Evolutionary conservation across 2,329 filamentous ascomycete genomes (phyloP), one percentile per base, ranked within the genome.

Genomic region (Graphiopsis chlorocephala): DNA sequence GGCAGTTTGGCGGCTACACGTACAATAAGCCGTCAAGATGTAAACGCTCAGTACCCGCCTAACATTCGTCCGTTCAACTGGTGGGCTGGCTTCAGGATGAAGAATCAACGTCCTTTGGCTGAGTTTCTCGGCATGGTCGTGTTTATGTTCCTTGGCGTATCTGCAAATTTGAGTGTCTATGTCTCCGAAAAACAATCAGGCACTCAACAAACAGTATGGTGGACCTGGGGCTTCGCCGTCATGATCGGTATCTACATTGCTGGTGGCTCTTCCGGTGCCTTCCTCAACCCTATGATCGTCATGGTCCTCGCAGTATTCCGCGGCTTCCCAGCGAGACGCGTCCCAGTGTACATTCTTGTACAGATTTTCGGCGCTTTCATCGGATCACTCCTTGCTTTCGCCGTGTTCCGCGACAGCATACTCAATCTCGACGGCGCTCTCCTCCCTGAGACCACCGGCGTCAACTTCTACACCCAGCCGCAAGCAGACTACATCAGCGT

Each of bases 71-170:
- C 69, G 0, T 71, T 70, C 66, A 79, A 68, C 67, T 80, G 12
- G n/a, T 90, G 87, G 88, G 82, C 78, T 52, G 78, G 78, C 50
- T 73, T 86, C 50, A 81, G 87, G 29, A 75, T 79, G 17, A 71
- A 77, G 38, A 78, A 84, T 50, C 83, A 84, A 67, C 86, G 89
- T 65, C 84, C 83, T 1, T 85, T 90, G 66, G 86, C 87, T 1
- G 88, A 91, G 26, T 84, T 82, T 80, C 80, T 82, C 26, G 82
- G 80, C 76, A 81, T 80, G 75, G 81, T 69, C 1, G 63, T 70
- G 45, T 64, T 70, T 64, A 64, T 72, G 42, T 67, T 69, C 56
- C 64, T 68, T n/a, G 68, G 71, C 25, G 64, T 70, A 4, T 67
- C 64, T 63, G 67, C 70, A 61, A 72, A 74, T 66, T 66, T 77